These are phyloP conservation scores for Thalassiosira mediterranea DNA, from an alignment of 352 stramenopile genomes.

Conservation along the genomic window DNA sequence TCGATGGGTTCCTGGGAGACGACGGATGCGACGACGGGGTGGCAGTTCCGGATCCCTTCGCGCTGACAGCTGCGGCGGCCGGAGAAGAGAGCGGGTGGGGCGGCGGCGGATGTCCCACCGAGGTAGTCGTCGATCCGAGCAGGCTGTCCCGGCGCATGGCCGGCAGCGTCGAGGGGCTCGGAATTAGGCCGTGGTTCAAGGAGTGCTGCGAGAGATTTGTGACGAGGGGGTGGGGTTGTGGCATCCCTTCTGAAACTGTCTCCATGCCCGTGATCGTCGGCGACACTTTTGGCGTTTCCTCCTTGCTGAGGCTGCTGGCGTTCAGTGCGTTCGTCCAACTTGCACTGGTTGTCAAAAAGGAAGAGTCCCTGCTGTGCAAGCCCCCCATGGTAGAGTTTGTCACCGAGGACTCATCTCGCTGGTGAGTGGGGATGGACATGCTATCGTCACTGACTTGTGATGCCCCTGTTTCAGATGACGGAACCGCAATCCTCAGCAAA, in stretches of 20 bases:
- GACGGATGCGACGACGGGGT: too few species aligned
- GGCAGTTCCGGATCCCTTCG: too few species aligned
- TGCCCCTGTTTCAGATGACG: background rate
- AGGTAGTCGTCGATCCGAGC: background rate
- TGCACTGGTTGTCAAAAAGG: conserved; percentile 16
- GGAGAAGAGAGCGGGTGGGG: conserved; percentile 21
- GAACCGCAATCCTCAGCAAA: conserved; percentile 33
- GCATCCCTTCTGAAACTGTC: conserved; percentile 12
- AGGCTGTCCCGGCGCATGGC: background rate
- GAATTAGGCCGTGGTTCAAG: background rate
- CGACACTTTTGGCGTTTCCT: conserved; percentile 4
- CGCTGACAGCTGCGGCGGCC: background rate
- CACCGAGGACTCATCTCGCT: conserved; percentile 39
- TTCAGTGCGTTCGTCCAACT: conserved; percentile 39
- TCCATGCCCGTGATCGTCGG: background rate
- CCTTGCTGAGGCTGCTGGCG: conserved; percentile 19
- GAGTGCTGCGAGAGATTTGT: conserved; percentile 15
- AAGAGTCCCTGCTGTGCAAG: conserved; percentile 43
- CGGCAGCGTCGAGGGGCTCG: background rate
- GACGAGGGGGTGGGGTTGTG: conserved; percentile 16
- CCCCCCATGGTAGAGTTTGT: conserved; percentile 32
- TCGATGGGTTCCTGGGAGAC: too few species aligned
- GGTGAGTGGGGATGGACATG: conserved; percentile 32
- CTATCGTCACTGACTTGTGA: conserved; percentile 9
- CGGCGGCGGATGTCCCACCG: background rate